Base-by-base conservation (phyloP, 1,284 basidiomycete genomes). In the Ceratobasidium theobromae region DNA sequence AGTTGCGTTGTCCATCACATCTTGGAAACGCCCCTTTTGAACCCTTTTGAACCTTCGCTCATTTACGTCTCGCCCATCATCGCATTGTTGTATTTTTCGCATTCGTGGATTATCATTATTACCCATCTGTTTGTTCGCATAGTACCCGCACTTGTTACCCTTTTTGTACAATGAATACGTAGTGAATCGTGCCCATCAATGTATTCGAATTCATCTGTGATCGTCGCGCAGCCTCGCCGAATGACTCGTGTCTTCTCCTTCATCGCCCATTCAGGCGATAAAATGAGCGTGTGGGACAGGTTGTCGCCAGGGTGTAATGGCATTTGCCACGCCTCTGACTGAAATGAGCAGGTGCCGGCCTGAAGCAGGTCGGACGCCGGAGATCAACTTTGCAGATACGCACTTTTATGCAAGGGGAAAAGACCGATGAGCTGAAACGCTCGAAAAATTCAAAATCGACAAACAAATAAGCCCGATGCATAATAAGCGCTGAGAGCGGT, bases 71-170 rank as follows among this genome's bases (percentile, higher is more conserved):
- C 45, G 16, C 4, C 28, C 12, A n/a, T 43, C 57, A 46, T 60
- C 45, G n/a, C 35, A 40, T 35, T 43, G 38, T 55, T 38, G n/a
- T 51, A 51, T 51, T 27, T 25, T 55, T 41, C 27, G 45, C 30
- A 49, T 45, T 40, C 18, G 9, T 18, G 55, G 55, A 58, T 60
- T 54, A 60, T 60, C 57, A 48, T 60, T 60, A 60, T 60, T 60
- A 43, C 27, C 40, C 28, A 40, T 21, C 12, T 48, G 21, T 46
- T 40, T 28, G 27, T 49, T 49, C 27, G 6, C 8, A 49, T 43
- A n/a, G 40, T 16, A 43, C 46, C 46, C 14, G 18, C 21, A 6
- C 27, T 28, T 49, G 11, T 12, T 49, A 25, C 27, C 46, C 21
- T 11, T 8, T 49, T 49, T 5, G 8, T 49, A 14, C 21, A 23